Base-by-base conservation (phyloP, 441 rosid species). In the Eutrema salsugineum region DNA sequence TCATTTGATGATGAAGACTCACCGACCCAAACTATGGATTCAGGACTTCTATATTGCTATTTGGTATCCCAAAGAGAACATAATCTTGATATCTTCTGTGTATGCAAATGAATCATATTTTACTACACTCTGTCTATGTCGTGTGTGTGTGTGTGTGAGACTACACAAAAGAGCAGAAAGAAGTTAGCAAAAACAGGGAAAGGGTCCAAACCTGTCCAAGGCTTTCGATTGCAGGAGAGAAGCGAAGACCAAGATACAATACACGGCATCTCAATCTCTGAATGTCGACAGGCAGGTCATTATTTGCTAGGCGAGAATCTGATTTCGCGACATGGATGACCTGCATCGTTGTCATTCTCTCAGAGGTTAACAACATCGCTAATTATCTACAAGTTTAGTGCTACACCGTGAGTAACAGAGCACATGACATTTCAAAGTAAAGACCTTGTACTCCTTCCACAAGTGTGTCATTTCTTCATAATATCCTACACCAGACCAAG, bases 221-320 rank as follows among this genome's bases (percentile, higher is more conserved):
- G 75, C 76, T 82, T 79, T 89, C 95, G 68, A 95, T 91, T 8
- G 86, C 76, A 43, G 89, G 83, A 69, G 98, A 88, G 79, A 95
- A 95, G 54, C 73, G 88, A 20, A 95, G 94, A 56, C 89, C 90
- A 12, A 78, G 71, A 73, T 92, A 95, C 57, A 91, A 20, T 16
- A 88, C 88, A 54, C 99, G 99, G 12, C 99, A 95, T 81, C 99
- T 88, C 84, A 93, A 62, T 77, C 92, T 87, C 80, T 93, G 97
- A 68, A 89, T 71, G 77, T 93, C 94, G 64, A 86, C 82, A 72
- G 98, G 98, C 72, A 93, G 80, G 78, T 91, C 90, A 76, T 84
- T 95, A 83, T 93, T 95, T 59, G 96, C 96, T 59, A 95, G 90
- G 59, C 99, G 93, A 66, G 98, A 95, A 83, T 95, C 99, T 42